Percentiles rank a stretch among this genome's conserved stretches.
These are phyloP conservation scores for Ascomycota sp. DNA, from an alignment of 2,329 filamentous ascomycete species.

Conservation along the genomic window DNA sequence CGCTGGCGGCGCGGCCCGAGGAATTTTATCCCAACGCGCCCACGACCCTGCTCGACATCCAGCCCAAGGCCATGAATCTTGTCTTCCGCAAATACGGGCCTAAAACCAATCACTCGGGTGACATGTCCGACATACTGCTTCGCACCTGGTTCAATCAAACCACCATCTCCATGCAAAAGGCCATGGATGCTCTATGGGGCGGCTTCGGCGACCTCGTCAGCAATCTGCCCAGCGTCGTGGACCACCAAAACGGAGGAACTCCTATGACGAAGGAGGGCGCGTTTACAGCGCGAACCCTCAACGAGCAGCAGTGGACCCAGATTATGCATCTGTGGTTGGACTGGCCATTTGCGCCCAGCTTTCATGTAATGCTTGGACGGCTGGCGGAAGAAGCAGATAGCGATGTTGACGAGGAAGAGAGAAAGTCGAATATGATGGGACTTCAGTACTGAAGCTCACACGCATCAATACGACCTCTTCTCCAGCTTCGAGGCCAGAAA, in stretches of 20 bases:
- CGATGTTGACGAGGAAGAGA: conserved; percentile 8
- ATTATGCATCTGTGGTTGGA: conserved; percentile 35
- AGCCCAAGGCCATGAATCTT: conserved; percentile 31
- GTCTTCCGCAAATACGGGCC: conserved; percentile 24
- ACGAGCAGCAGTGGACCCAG: conserved; percentile 30
- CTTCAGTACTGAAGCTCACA: not conserved
- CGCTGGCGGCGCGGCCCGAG: conserved; percentile 29
- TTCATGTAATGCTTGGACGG: conserved; percentile 22
- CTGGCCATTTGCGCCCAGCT: conserved; percentile 38
- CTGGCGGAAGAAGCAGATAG: conserved; percentile 10
- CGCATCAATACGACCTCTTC: too few species aligned
- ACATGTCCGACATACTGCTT: conserved; percentile 28
- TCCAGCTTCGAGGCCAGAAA: too few species aligned
- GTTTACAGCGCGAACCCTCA: conserved; percentile 25
- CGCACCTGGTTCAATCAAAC: conserved; percentile 19
- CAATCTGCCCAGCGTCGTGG: conserved; percentile 24
- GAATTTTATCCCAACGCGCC: conserved; percentile 46
- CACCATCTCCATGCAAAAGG: conserved; percentile 20
- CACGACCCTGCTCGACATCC: conserved; percentile 41
- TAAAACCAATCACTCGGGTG: conserved; percentile 17
- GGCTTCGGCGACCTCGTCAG: conserved; percentile 32
- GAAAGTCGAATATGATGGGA: conserved; percentile 5
- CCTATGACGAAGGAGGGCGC: conserved; percentile 16
- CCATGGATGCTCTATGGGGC: conserved; percentile 31
- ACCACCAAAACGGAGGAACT: conserved; percentile 24